These are phyloP conservation scores for Rhizophora apiculata DNA, from an alignment of 345 rosid genomes.

Conservation along the genomic window DNA sequence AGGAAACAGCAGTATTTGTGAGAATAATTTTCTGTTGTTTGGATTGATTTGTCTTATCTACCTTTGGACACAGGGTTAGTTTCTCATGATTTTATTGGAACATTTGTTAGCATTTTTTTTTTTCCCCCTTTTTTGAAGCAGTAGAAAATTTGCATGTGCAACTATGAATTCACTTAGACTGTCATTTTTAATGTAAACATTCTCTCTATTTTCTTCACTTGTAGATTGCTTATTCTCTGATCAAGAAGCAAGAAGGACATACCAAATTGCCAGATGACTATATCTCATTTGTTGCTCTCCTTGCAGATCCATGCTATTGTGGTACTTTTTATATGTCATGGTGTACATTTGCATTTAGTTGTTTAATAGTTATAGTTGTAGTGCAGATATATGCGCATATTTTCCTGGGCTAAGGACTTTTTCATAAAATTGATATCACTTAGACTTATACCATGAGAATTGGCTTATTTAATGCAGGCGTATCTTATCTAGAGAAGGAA, in stretches of 20 bases:
- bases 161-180: neutral
- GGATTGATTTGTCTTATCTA: neutral
- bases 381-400: neutral
- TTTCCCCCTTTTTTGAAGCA: neutral
- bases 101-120: neutral
- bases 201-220: neutral
- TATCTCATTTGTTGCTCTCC: constrained; percentile 93
- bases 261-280: constrained; percentile 56
- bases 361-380: constrained; percentile 2
- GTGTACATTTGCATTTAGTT: constrained; percentile 29
- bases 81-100: neutral
- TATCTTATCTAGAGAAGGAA: constrained; percentile 87
- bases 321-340: constrained; percentile 58
- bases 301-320: constrained; percentile 95
- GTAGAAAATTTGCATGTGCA: neutral
- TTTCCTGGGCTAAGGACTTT: neutral
- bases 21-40: neutral
- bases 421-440: constrained; percentile 11
- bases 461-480: constrained; percentile 43
- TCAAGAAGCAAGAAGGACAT: constrained; percentile 91
- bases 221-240: constrained; percentile 82
- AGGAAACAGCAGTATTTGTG: no score
- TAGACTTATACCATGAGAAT: constrained; percentile 5
- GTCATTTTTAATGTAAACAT: neutral
- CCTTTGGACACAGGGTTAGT: neutral